Evolutionary conservation across 1,284 basidiomycete genomes (phyloP), one percentile per base, ranked within the genome.

Genomic region (Apiotrichum porosum): DNA sequence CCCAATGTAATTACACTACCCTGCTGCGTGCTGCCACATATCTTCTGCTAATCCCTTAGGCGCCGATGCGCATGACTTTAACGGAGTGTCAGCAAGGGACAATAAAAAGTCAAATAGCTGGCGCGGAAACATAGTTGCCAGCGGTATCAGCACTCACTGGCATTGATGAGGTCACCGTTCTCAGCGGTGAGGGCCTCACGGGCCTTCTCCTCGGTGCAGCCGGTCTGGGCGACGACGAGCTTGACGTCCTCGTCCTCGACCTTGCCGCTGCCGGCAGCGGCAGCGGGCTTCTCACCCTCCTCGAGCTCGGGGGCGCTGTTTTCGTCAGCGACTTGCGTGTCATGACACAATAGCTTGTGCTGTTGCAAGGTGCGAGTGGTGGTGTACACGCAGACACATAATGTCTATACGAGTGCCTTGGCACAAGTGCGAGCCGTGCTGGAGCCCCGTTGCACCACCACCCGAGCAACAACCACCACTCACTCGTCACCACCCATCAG

Each of bases 211-310:
- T 89, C 82, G 46, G 88, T 83, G 76, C 88, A 92, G 67, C 68
- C 70, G 26, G 73, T 76, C 78, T 94, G 91, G 51, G 82, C 80
- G 79, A 97, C 90, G 48, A 98, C 89, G 51, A 95, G 82, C 62
- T 97, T 89, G 58, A 95, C 90, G 71, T 98, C 94, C 75, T 95
- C 93, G 47, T 88, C 80, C 60, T 95, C 90, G 49, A 97, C 70
- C 62, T 77, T 77, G 24, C 85, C 76, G 39, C 81, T 79, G 13
- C 81, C 85, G 28, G 51, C 52, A 32, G 62, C 40, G 22, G 57
- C 61, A 40, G 69, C 59, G 36, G 68, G 65, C 51, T 73, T 66
- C 54, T 63, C 65, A 41, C 57, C 60, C 19, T 81, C 82, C 72
- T 89, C 86, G 32, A 88, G 81, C 52, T 87, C 86, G 49, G 88